These are phyloP conservation scores for Termitomyces sp. DNA, from an alignment of 768 basidiomycete species.

Conservation along the genomic window DNA sequence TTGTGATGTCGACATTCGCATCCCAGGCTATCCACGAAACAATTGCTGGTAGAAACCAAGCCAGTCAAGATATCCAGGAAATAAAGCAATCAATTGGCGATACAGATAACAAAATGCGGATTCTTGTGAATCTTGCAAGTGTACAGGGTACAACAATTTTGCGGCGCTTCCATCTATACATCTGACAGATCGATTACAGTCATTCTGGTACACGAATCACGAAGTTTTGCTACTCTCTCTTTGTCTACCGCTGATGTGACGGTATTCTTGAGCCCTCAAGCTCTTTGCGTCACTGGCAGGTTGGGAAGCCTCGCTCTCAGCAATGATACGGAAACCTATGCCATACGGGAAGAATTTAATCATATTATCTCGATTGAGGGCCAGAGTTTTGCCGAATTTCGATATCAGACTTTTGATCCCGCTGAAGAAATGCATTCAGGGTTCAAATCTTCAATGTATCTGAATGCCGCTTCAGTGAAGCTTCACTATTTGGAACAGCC, in stretches of 20 bases:
- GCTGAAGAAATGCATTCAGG: constrained; percentile 64
- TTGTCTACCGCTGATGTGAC: constrained; percentile 87
- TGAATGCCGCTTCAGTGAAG: constrained; percentile 86
- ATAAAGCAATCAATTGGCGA: background rate
- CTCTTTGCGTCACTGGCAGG: constrained; percentile 73
- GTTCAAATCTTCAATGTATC: constrained; percentile 75
- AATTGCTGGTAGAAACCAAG: background rate
- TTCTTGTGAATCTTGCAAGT: constrained; percentile 78
- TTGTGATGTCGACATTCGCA: constrained; percentile 93
- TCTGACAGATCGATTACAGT: constrained; percentile 39
- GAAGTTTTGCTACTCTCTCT: constrained; percentile 79
- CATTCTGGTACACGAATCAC: constrained; percentile 64
- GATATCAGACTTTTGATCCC: constrained; percentile 88
- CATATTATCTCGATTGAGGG: constrained; percentile 92
- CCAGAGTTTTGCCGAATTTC: constrained; percentile 88
- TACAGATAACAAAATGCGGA: constrained; percentile 60
- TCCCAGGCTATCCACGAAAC: background rate
- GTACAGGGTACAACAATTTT: constrained; percentile 56
- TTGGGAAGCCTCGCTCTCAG: constrained; percentile 79
- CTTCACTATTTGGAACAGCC: constrained; percentile 87
- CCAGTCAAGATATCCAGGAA: background rate
- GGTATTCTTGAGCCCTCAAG: constrained; percentile 64
- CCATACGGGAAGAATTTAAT: constrained; percentile 65
- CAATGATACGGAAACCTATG: constrained; percentile 57
- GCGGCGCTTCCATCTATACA: background rate